Conservation (phyloP, 2,329 filamentous ascomycete genomes). For the Pochonia chlamydosporia region DNA sequence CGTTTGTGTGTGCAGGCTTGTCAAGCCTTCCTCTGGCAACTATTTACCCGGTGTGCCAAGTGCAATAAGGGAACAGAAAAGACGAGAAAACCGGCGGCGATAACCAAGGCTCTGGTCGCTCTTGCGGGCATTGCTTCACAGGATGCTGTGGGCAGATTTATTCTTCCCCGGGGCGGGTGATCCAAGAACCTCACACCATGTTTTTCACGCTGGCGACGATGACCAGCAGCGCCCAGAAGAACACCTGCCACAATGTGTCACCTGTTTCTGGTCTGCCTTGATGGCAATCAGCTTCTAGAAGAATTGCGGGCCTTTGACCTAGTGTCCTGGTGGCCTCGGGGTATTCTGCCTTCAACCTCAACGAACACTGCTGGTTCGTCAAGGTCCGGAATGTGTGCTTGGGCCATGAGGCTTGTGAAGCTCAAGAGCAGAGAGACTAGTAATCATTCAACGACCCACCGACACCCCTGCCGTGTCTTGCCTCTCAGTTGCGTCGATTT, state of each 20-base stretch:
- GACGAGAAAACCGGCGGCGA: no score
- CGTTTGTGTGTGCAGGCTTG: no score
- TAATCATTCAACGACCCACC: neutral
- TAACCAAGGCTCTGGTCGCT: no score
- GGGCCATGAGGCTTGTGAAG: slow-evolving; percentile 10
- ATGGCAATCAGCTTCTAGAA: slow-evolving; percentile 25
- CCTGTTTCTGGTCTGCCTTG: slow-evolving; percentile 10
- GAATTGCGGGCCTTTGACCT: slow-evolving; percentile 19
- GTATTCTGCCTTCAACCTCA: slow-evolving; percentile 23
- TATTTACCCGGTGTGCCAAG: no score
- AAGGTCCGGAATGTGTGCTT: slow-evolving; percentile 12
- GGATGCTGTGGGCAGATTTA: neutral
- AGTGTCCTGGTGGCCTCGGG: slow-evolving; percentile 19
- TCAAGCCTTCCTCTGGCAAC: no score
- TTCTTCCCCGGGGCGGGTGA: neutral
- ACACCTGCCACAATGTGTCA: no score
- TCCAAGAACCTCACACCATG: neutral
- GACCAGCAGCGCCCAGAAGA: neutral
- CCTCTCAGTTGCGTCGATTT: slow-evolving; percentile 6
- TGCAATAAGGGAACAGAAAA: no score
- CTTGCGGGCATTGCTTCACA: no score
- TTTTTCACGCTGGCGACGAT: neutral
- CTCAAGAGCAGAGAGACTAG: neutral
- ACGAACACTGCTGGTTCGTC: slow-evolving; percentile 9
- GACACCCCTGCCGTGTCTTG: slow-evolving; percentile 3